These are phyloP conservation scores for Mycena amicta DNA, from an alignment of 768 basidiomycete species.

Conservation along the genomic window DNA sequence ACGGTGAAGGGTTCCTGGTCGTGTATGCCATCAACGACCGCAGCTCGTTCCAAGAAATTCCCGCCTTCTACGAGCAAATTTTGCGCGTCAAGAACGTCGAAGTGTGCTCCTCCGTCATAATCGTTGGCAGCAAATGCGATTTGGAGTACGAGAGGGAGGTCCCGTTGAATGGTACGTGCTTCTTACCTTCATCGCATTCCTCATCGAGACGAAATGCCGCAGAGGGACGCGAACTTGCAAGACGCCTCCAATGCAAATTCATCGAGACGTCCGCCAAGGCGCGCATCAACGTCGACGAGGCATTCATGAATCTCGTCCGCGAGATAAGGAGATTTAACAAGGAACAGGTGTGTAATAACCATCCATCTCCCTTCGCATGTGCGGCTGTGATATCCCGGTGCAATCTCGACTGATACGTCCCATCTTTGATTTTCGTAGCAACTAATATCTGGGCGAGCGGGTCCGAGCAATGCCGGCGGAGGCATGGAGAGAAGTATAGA, in stretches of 20 bases:
- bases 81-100: constrained; percentile 90
- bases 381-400: constrained; percentile 25
- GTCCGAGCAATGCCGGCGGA: too few relatives aligned
- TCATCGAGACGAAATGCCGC: constrained; percentile 3
- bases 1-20: constrained; percentile 95
- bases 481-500: too few relatives aligned
- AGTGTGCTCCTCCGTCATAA: constrained; percentile 91
- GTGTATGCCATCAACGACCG: constrained; percentile 97
- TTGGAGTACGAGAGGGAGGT: constrained; percentile 96
- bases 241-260: constrained; percentile 91
- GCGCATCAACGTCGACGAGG: constrained; percentile 95
- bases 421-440: too few relatives aligned
- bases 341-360: constrained; percentile 35
- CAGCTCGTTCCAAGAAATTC: constrained; percentile 96
- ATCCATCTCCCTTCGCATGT: constrained; percentile 10
- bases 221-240: constrained; percentile 98
- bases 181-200: not conserved
- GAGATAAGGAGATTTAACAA: constrained; percentile 95
- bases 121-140: constrained; percentile 97
- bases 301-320: constrained; percentile 89
- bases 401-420: not conserved
- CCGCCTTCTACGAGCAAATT: constrained; percentile 94
- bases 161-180: constrained; percentile 80
- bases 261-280: constrained; percentile 97
- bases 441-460: constrained; percentile 56